Evolutionary conservation across 257 asterid genomes (phyloP).

Genomic region (Fraxinus quadrangulata): DNA sequence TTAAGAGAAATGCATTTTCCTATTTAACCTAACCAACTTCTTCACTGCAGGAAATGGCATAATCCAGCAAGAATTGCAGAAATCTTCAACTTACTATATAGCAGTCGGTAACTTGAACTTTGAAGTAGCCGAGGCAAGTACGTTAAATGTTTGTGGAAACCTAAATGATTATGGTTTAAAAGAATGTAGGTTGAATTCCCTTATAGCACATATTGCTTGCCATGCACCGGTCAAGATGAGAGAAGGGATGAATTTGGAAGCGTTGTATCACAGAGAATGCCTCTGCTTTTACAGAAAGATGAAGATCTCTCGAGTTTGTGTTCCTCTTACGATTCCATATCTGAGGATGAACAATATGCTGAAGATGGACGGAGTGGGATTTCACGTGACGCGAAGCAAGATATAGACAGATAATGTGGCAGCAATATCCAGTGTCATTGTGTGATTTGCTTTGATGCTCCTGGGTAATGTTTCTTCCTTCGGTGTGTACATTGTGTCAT

Average conservation of each 20-base stretch:
- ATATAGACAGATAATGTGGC: conserved; percentile 42
- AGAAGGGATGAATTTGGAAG: conserved; percentile 34
- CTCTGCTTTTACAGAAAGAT: conserved; percentile 63
- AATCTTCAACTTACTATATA: conserved; percentile 63
- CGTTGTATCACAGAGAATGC: conserved; percentile 42
- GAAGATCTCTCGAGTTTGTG: conserved; percentile 46
- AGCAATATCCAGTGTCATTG: conserved; percentile 47
- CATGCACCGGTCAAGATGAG: conserved; percentile 29
- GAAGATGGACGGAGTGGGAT: conserved; percentile 37
- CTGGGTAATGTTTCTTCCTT: conserved; percentile 72
- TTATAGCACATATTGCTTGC: conserved; percentile 22
- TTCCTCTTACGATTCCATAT: conserved; percentile 56
- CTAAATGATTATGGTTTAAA: not conserved
- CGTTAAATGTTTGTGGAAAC: not conserved
- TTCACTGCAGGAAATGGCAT: conserved; percentile 65
- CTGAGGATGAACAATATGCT: conserved; percentile 49
- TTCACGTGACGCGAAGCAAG: conserved; percentile 35
- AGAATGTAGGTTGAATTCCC: not conserved
- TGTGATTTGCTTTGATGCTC: conserved; percentile 86
- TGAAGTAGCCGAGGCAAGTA: conserved; percentile 53
- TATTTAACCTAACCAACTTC: conserved; percentile 25
- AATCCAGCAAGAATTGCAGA: conserved; percentile 43
- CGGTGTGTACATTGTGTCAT: conserved; percentile 88
- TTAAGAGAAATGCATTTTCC: not conserved
- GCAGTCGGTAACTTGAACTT: conserved; percentile 71